Base-by-base conservation (phyloP, 176 grass and related monocot genomes). In the Aegilops longissima region DNA sequence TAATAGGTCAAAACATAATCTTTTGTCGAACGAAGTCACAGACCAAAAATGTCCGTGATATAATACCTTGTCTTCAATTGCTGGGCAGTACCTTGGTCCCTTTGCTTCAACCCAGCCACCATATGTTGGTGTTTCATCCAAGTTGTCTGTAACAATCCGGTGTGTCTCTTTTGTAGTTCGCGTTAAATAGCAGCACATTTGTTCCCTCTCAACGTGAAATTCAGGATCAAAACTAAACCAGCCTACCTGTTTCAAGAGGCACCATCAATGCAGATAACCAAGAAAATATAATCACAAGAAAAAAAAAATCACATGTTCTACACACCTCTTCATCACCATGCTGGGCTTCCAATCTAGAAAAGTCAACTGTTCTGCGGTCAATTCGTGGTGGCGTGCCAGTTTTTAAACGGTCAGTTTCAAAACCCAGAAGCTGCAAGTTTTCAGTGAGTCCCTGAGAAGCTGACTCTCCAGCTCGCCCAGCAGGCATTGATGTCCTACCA, bases 181-280 rank as follows among this genome's bases (percentile, higher is more conserved):
- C 9, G 97, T 98, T 83, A 98, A 72, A 82, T 98, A 96, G 82
- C 97, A 98, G 70, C 97, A 98, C 93, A 98, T 96, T 66, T 98
- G 97, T 34, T 96, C 97, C 86, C 90, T 92, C 82, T 91, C 92
- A 61, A 94, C 63, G 61, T 98, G 92, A 77, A 75, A 91, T 76
- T 94, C 94, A 88, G 94, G 94, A 83, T 98, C 97, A 91, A 98
- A 98, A 90, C 97, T 98, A 70, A 98, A 98, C 90, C 94, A 98
- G n/a, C 90, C 87, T 78, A 96, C 90, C 97, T 98, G 84, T 98
- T 91, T 85, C 54, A 80, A 88, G 61, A 91, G 63, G 8, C 20
- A 70, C 17, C 77, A 77, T 85, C 21, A 65, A 58, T 66, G 67
- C 23, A 80, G 54, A 52, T 80, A 79, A 30, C 18, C 5, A 82